A percentile compares a stretch with the other conserved stretches of the same genome.
Conservation (phyloP, 768 basidiomycete genomes). For the Boletus rubropictus region DNA sequence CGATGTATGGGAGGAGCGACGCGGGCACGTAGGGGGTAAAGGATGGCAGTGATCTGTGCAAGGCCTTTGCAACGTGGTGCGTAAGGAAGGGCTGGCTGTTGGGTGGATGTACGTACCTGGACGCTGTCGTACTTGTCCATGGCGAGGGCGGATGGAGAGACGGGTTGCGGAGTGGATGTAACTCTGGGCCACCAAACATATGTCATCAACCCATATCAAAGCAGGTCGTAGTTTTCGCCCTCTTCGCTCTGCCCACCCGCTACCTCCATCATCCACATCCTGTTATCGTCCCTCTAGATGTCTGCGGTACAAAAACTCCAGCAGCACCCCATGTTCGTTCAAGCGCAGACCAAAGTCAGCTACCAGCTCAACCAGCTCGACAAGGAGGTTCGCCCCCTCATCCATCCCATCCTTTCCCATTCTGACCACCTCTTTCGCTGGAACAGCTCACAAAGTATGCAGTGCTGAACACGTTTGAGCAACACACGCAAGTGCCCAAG, state of each 20-base stretch:
- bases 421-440: constrained; percentile 1
- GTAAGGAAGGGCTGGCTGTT: neutral
- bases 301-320: constrained; percentile 78
- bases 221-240: constrained; percentile 18
- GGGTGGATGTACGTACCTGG: constrained; percentile 39
- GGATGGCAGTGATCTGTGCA: constrained; percentile 61
- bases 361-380: constrained; percentile 87
- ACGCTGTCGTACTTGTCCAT: constrained; percentile 55
- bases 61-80: constrained; percentile 36
- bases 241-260: constrained; percentile 19
- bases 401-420: neutral
- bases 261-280: too few species aligned
- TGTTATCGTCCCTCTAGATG: constrained; percentile 41
- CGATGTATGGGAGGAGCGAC: constrained; percentile 63
- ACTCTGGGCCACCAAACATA: constrained; percentile 47
- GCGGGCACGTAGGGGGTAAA: constrained; percentile 71
- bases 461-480: constrained; percentile 75
- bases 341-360: constrained; percentile 76
- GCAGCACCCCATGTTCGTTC: constrained; percentile 80
- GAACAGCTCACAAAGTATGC: constrained; percentile 82
- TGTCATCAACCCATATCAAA: constrained; percentile 53
- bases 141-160: neutral
- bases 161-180: constrained; percentile 2
- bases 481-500: constrained; percentile 90
- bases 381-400: constrained; percentile 69